A percentile compares a stretch with the other conserved stretches of the same genome.
phyloP scores from a whole-genome alignment of 805 yeast species.

The Ogataea haglerorum region DNA sequence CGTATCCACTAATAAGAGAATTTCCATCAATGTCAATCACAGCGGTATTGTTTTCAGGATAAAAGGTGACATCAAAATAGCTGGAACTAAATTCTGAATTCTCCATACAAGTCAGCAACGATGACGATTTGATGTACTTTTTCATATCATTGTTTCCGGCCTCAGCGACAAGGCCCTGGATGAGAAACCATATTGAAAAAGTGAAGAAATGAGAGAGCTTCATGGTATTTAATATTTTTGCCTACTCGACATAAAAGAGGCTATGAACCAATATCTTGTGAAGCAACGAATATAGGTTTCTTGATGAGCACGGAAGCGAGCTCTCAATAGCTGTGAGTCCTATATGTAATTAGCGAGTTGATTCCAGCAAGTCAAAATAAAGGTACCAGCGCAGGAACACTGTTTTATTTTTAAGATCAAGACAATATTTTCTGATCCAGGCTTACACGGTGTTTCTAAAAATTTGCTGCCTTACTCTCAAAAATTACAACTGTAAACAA shows the following conservation, averaged over 20 bases:
- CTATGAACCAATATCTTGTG: background rate
- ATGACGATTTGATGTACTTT: conserved; percentile 38
- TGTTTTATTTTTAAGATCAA: background rate
- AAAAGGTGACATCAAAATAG: conserved; percentile 70
- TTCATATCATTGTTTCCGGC: conserved; percentile 23
- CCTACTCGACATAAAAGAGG: background rate
- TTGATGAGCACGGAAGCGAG: too few species aligned
- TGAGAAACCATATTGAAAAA: conserved; percentile 8
- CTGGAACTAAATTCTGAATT: conserved; percentile 84
- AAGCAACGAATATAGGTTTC: too few species aligned
- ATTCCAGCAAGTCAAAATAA: background rate
- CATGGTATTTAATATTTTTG: conserved; percentile 4
- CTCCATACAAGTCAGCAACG: conserved; percentile 89
- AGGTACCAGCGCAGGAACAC: background rate
- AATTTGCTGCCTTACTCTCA: conserved; percentile 8
- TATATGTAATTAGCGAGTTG: background rate
- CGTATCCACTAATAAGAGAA: conserved; percentile 71
- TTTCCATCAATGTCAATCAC: conserved; percentile 70
- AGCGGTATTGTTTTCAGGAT: conserved; percentile 61
- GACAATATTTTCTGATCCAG: conserved; percentile 4
- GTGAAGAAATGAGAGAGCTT: background rate
- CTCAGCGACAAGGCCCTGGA: conserved; percentile 3
- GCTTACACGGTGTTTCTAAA: conserved; percentile 9
- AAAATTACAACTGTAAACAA: background rate
- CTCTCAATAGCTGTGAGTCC: background rate